Conservation (phyloP, 1,139 yeast species). For the Geotrichum bryndzae region DNA sequence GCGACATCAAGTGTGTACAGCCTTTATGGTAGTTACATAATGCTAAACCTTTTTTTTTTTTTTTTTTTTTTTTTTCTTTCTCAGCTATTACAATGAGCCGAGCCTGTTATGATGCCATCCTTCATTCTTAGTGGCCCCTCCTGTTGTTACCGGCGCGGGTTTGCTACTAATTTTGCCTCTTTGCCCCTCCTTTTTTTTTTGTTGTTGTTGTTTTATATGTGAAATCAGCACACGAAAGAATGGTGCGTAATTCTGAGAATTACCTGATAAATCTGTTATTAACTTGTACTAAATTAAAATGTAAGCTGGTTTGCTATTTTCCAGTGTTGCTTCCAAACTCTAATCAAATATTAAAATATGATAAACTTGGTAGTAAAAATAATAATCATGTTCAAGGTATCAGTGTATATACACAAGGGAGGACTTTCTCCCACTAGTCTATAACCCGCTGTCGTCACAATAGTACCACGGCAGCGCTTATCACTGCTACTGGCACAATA, state of each 20-base stretch:
- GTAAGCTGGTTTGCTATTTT: neutral
- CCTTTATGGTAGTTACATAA: neutral
- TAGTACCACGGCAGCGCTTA: no score
- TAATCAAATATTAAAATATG: no score
- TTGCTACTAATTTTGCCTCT: no score
- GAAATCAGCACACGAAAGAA: neutral
- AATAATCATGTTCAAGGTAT: no score
- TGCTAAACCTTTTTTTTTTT: neutral
- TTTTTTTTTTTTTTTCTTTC: no score
- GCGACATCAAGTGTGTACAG: neutral
- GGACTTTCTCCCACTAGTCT: no score
- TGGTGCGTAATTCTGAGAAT: slow-evolving; percentile 7
- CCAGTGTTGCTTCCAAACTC: neutral
- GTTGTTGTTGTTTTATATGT: neutral
- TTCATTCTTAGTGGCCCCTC: neutral
- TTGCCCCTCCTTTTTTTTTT: neutral
- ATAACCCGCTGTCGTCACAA: no score
- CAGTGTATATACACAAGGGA: no score
- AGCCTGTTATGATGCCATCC: neutral
- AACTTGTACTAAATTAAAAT: neutral
- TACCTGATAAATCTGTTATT: neutral
- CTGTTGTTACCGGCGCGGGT: no score
- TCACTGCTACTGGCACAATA: no score
- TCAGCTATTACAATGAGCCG: neutral
- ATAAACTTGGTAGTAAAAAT: no score